Conservation (phyloP, 208 protist species). For the Novymonas esmeraldas region DNA sequence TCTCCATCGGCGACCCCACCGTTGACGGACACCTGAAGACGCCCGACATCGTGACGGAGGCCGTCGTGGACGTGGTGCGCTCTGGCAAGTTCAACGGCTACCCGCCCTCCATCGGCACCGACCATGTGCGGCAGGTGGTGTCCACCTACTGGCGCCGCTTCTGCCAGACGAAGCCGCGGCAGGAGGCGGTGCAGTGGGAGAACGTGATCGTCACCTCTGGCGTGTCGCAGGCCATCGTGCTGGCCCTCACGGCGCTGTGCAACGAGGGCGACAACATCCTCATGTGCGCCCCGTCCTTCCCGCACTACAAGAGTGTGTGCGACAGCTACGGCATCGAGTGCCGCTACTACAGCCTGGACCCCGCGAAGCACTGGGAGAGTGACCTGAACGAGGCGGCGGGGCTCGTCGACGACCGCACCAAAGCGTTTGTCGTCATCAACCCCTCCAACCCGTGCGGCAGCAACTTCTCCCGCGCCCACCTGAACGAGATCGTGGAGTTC, state of each 20-base stretch:
- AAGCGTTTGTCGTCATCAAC: constrained; percentile 94
- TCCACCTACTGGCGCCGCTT: constrained; percentile 51
- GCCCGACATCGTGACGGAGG: constrained; percentile 46
- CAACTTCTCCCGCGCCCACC: constrained; percentile 84
- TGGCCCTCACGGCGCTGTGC: constrained; percentile 78
- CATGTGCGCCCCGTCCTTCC: constrained; percentile 91
- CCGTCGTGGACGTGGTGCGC: constrained; percentile 55
- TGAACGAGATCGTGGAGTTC: constrained; percentile 81
- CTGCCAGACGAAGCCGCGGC: constrained; percentile 34
- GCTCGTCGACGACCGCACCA: constrained; percentile 86
- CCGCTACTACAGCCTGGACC: constrained; percentile 80
- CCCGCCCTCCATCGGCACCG: constrained; percentile 51
- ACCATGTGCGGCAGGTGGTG: constrained; percentile 56
- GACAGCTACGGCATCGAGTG: constrained; percentile 78
- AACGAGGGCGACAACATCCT: constrained; percentile 92
- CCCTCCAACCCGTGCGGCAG: constrained; percentile 96
- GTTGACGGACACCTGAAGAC: constrained; percentile 75
- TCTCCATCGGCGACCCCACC: constrained; percentile 79
- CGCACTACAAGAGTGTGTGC: constrained; percentile 93
- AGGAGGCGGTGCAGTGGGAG: constrained; percentile 41
- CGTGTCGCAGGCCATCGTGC: constrained; percentile 89
- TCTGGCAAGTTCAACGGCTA: constrained; percentile 78
- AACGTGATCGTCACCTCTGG: constrained; percentile 87
- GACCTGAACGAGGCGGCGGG: constrained; percentile 79
- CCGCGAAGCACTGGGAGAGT: constrained; percentile 88